phyloP scores from a whole-genome alignment of 2,329 filamentous ascomycete genomes.

The Paecilomyces sp. region DNA sequence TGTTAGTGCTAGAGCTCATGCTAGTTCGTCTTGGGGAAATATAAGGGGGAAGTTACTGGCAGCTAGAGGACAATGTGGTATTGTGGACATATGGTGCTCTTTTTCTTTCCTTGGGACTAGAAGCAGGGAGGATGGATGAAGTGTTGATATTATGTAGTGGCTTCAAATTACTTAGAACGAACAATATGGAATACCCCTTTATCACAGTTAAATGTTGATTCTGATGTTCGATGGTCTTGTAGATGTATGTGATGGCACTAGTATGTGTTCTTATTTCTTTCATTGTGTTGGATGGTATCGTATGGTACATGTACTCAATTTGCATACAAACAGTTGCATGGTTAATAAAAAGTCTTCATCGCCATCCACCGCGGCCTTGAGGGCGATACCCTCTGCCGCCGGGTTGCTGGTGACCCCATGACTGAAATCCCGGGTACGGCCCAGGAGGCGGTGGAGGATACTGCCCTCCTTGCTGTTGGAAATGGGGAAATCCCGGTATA shows the following conservation, averaged over 20 bases:
- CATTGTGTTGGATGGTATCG: background rate
- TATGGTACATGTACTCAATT: background rate
- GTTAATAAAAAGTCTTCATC: background rate
- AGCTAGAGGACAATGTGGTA: too few relatives aligned
- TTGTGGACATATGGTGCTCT: too few relatives aligned
- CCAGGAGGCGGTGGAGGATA: slow-evolving; percentile 15
- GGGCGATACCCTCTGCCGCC: slow-evolving; percentile 1
- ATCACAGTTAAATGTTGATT: background rate
- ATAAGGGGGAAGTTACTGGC: too few relatives aligned
- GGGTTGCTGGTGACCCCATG: slow-evolving; percentile 1
- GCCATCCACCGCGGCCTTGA: slow-evolving; percentile 1
- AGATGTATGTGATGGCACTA: background rate
- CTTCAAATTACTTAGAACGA: background rate
- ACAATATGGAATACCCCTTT: background rate
- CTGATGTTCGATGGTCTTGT: background rate
- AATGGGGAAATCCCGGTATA: slow-evolving; percentile 14
- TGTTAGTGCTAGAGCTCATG: background rate
- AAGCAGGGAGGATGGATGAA: background rate
- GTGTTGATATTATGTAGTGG: background rate
- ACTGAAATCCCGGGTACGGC: slow-evolving; percentile 25
- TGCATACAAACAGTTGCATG: background rate
- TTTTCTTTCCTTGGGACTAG: too few relatives aligned
- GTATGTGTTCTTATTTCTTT: background rate
- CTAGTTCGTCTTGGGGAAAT: too few relatives aligned
- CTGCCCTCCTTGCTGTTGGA: slow-evolving; percentile 13